phyloP scores from a whole-genome alignment of 2,329 filamentous ascomycete genomes.

The Aureobasidium pullulans region DNA sequence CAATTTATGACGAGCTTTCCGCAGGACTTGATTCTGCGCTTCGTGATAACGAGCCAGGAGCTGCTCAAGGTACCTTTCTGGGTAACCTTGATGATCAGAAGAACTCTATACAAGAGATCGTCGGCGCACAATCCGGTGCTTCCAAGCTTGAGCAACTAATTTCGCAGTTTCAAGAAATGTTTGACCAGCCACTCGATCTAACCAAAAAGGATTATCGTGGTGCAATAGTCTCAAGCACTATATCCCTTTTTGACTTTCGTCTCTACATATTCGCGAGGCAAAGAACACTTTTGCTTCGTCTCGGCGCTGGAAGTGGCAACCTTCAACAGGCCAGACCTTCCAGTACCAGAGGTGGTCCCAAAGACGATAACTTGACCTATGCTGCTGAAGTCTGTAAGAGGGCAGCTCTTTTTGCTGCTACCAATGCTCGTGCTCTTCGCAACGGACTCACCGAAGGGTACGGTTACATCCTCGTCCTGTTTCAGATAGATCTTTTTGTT shows the following conservation, averaged over 20 bases:
- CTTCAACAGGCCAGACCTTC: constrained; percentile 10
- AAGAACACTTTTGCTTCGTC: constrained; percentile 68
- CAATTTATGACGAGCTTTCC: constrained; percentile 89
- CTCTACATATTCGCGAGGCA: constrained; percentile 92
- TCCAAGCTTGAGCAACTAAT: constrained; percentile 3
- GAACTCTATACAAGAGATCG: constrained; percentile 12
- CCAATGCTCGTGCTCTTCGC: constrained; percentile 70
- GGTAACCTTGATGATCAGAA: constrained; percentile 8
- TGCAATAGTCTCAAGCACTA: constrained; percentile 86
- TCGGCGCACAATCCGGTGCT: neutral
- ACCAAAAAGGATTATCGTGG: constrained; percentile 74
- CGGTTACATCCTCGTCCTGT: constrained; percentile 22
- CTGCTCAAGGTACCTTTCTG: constrained; percentile 21
- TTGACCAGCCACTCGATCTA: constrained; percentile 31
- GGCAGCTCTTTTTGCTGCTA: constrained; percentile 75
- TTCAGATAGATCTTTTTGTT: constrained; percentile 15
- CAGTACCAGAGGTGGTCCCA: neutral
- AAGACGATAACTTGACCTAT: constrained; percentile 62
- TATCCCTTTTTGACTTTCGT: constrained; percentile 91
- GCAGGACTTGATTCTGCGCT: constrained; percentile 79
- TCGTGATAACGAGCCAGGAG: constrained; percentile 59
- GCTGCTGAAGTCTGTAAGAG: constrained; percentile 82
- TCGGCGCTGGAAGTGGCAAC: constrained; percentile 43
- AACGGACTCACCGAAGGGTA: constrained; percentile 65
- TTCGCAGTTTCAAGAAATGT: constrained; percentile 15